Percentiles rank a stretch among this genome's conserved stretches.
These are phyloP conservation scores for Thalassiosira allenii DNA, from an alignment of 352 stramenopile species.

Conservation along the genomic window DNA sequence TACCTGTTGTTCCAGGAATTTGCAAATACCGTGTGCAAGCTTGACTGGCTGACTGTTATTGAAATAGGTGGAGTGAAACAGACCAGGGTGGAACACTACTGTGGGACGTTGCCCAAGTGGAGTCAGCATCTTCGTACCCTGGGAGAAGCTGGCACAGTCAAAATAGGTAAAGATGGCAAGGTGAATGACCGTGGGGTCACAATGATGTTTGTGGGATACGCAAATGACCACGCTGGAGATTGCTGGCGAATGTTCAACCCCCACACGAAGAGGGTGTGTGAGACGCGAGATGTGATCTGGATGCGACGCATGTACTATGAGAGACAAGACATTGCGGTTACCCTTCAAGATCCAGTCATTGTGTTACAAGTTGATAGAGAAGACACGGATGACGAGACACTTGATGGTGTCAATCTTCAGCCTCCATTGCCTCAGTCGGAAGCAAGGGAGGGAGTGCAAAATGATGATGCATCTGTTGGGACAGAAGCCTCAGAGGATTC, in stretches of 20 bases:
- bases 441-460: too few relatives aligned
- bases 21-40: constrained; percentile 14
- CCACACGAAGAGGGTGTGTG: constrained; percentile 1
- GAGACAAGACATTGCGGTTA: not conserved
- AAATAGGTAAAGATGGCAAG: constrained; percentile 32
- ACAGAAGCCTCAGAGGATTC: not conserved
- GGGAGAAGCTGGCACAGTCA: constrained; percentile 47
- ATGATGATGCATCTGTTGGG: constrained; percentile 5
- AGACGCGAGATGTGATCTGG: constrained; percentile 50
- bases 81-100: constrained; percentile 25
- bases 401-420: too few relatives aligned
- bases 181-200: constrained; percentile 24
- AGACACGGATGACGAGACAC: too few relatives aligned
- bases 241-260: constrained; percentile 44
- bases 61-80: constrained; percentile 8
- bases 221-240: constrained; percentile 19
- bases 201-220: constrained; percentile 49
- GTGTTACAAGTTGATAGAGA: not conserved
- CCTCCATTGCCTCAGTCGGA: too few relatives aligned
- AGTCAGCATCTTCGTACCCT: constrained; percentile 23
- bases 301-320: constrained; percentile 45
- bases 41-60: constrained; percentile 39
- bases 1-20: constrained; percentile 17
- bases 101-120: constrained; percentile 23
- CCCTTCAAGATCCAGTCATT: not conserved